These are phyloP conservation scores for Austroboletus festivus DNA, from an alignment of 768 basidiomycete genomes.

Conservation along the genomic window DNA sequence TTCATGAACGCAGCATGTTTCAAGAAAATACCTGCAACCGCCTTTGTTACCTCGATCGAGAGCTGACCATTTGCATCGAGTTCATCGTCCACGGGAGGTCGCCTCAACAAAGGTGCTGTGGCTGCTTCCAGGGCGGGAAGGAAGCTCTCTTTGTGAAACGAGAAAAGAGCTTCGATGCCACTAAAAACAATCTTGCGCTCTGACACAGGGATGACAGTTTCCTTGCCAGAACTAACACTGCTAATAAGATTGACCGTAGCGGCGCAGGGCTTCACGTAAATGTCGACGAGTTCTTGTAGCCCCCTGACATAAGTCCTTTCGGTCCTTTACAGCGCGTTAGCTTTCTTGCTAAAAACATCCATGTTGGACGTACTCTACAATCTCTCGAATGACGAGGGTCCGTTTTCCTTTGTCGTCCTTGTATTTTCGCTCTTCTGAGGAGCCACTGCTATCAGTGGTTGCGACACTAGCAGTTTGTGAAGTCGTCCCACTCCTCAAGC, in stretches of 20 bases:
- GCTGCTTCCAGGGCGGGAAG: conserved; percentile 85
- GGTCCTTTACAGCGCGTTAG: conserved; percentile 53
- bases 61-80: conserved; percentile 70
- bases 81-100: conserved; percentile 41
- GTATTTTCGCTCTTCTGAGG: conserved; percentile 78
- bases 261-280: conserved; percentile 87
- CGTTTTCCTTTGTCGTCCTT: conserved; percentile 90
- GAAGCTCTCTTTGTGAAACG: conserved; percentile 92
- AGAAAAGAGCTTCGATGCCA: conserved; percentile 84
- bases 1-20: conserved; percentile 97
- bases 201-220: conserved; percentile 77
- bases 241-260: conserved; percentile 67
- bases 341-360: not conserved
- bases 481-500: conserved; percentile 55
- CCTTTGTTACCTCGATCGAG: conserved; percentile 70
- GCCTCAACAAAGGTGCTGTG: conserved; percentile 61
- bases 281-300: conserved; percentile 90
- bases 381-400: conserved; percentile 82
- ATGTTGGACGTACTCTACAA: conserved; percentile 67
- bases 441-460: conserved; percentile 69
- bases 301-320: conserved; percentile 94
- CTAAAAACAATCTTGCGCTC: conserved; percentile 93
- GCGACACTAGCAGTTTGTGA: conserved; percentile 72
- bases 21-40: conserved; percentile 85
- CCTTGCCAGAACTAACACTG: conserved; percentile 69